Base-by-base conservation (phyloP, 352 stramenopile species). In the Pythium brachiatum region DNA sequence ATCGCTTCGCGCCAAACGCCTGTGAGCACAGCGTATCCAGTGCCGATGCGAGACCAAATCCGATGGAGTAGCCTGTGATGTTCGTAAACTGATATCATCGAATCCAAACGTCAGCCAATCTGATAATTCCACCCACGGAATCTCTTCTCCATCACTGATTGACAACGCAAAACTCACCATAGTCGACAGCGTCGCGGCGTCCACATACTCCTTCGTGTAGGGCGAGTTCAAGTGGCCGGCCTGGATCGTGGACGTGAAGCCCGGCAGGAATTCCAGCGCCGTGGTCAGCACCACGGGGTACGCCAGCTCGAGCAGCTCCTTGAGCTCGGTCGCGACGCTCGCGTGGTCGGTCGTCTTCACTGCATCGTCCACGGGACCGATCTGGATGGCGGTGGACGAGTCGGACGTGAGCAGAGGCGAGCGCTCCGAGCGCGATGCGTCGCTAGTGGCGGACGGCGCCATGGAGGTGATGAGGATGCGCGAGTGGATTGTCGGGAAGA, bases 1-100 rank as follows among this genome's bases (percentile, higher is more conserved):
- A 57, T 12, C 62, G 71, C 32, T 73, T 71, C 5, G 86, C 83
- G 38, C 84, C 83, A 38, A 79, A 83, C 39, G 82, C 79, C 53
- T 89, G 73, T 16, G 77, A 84, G 39, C 81, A 92, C 6, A 94
- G 73, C 70, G 82, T 92, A 61, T 94, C 85, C 23, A 94, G 75
- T 15, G 81, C 85, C 20, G 79, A 86, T 6, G 81, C 61, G 1
- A 92, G 60, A 26, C 81, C 81, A 53, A 90, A 79, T 7, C 76
- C 80, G n/a, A 90, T 76, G 1, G 84, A 79, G 52, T 88, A 74
- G 6, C 73, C 77, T 16, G 81, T 75, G 11, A 94, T 75, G 61
- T 92, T 92, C 16, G 70, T 83, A 38, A 88, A 88, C 75, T 64
- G 11, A 47, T 47, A 16, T 27, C 4, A 31, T 18, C 26, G 2